Percentiles rank a stretch among this genome's conserved stretches.
phyloP scores from a whole-genome alignment of 148 eudicot genomes.

The Mesembryanthemum crystallinum region DNA sequence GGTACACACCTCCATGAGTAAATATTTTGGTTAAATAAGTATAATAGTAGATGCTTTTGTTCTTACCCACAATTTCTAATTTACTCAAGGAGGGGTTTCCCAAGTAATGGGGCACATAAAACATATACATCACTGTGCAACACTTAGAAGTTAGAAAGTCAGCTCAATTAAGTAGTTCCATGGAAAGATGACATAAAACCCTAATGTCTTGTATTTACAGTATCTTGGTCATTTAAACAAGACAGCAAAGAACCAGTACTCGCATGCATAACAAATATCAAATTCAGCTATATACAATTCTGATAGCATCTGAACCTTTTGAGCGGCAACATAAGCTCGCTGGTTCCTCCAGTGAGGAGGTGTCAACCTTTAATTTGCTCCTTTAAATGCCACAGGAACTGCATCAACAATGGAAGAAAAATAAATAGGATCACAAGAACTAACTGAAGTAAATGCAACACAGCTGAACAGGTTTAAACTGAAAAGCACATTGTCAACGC shows the following conservation, averaged over 20 bases:
- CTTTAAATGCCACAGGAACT: slow-evolving; percentile 87
- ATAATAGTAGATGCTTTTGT: too few species aligned
- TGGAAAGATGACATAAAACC: too few species aligned
- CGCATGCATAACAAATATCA: neutral
- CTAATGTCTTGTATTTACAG: too few species aligned
- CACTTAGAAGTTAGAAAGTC: too few species aligned
- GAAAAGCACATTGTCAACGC: too few species aligned
- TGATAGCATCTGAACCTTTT: slow-evolving; percentile 59
- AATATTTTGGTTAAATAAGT: too few species aligned
- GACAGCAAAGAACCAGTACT: neutral
- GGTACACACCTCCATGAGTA: too few species aligned
- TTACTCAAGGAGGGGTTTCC: too few species aligned
- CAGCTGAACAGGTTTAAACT: neutral
- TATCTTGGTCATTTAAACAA: too few species aligned
- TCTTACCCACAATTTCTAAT: too few species aligned
- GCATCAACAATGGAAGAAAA: slow-evolving; percentile 25
- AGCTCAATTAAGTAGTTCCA: too few species aligned
- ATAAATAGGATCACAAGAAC: neutral
- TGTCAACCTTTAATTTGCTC: slow-evolving; percentile 68
- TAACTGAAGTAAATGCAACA: neutral
- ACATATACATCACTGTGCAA: neutral
- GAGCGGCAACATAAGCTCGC: slow-evolving; percentile 77
- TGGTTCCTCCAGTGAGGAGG: slow-evolving; percentile 82
- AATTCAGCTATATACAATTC: too few species aligned
- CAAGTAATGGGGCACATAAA: neutral